Conservation (phyloP, 345 rosid genomes). For the Citrus trifoliata region DNA sequence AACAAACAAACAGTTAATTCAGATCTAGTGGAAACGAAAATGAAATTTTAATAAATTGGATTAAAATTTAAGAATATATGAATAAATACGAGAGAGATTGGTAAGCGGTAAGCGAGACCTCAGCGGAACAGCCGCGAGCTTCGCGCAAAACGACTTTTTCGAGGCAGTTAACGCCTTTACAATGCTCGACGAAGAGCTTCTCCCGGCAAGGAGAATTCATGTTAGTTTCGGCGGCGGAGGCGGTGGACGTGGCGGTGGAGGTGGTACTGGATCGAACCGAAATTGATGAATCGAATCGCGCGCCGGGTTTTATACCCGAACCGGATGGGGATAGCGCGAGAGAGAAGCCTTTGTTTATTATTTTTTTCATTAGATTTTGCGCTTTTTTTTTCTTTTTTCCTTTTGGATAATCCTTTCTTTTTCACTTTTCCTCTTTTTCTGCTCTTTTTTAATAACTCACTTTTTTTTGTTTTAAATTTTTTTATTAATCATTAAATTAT, state of each 20-base stretch:
- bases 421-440: neutral
- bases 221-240: neutral
- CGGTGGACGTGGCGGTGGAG: too few species aligned
- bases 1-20: neutral
- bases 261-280: slow-evolving; percentile 4
- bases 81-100: too few species aligned
- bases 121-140: slow-evolving; percentile 53
- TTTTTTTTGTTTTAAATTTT: too few species aligned
- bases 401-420: neutral
- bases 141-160: slow-evolving; percentile 69
- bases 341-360: neutral
- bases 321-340: neutral
- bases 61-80: neutral
- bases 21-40: neutral
- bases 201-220: neutral
- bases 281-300: neutral
- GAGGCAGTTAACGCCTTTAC: slow-evolving; percentile 73
- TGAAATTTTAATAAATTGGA: neutral
- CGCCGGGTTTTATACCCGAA: neutral
- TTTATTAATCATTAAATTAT: too few species aligned
- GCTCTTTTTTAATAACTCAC: too few species aligned
- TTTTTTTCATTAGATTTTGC: neutral
- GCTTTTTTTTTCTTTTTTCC: neutral
- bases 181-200: slow-evolving; percentile 33
- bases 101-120: slow-evolving; percentile 36